Evolutionary conservation across 23 red algal genomes (phyloP), one percentile per base, ranked within the genome.

Genomic region (Cyanidiococcus yangmingshanensis): DNA sequence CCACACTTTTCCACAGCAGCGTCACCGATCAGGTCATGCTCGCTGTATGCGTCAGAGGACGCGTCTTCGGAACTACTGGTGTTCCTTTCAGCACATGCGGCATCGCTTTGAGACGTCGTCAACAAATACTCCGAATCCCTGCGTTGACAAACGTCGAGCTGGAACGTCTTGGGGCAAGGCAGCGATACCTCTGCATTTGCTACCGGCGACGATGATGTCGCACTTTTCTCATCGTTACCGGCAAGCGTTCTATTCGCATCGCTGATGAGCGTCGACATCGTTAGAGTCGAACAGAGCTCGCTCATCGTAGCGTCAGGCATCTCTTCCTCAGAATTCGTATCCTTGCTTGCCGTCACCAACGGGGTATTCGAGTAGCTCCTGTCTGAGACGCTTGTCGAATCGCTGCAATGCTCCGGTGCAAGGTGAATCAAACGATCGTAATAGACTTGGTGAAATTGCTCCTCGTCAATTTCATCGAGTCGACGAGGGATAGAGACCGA

Each of bases 401-500:
- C 7, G n/a, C 63, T 35, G 27, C 63, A 27, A 2, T 2, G 12
- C 27, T 2, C 3, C 27, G 63, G 32, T 30, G 63, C 63, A 12
- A 35, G 63, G 3, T 29, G 63, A 12, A 71, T 7, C 63, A 71
- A 12, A 12, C 63, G n/a, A 71, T 71, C 63, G 63, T 71, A 71
- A 30, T 71, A 71, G n/a, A 71, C 27, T 29, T 29, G 7, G n/a
- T 71, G 16, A 12, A 71, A 7, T 25, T 71, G n/a, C 63, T 71
- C 63, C 27, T 71, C 63, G 27, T 71, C 63, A 7, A 71, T 7
- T 35, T 71, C 63, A 71, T 71, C 63, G n/a, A 71, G 32, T 71
- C 63, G 63, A 35, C 63, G 63, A 25, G 63, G 63, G 32, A 71
- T 71, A 17, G 3, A 30, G 12, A 35, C 63, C 12, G 63, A 25